phyloP scores from a whole-genome alignment of 2,329 filamentous ascomycete species.

The Endoconidiophora laricicola region DNA sequence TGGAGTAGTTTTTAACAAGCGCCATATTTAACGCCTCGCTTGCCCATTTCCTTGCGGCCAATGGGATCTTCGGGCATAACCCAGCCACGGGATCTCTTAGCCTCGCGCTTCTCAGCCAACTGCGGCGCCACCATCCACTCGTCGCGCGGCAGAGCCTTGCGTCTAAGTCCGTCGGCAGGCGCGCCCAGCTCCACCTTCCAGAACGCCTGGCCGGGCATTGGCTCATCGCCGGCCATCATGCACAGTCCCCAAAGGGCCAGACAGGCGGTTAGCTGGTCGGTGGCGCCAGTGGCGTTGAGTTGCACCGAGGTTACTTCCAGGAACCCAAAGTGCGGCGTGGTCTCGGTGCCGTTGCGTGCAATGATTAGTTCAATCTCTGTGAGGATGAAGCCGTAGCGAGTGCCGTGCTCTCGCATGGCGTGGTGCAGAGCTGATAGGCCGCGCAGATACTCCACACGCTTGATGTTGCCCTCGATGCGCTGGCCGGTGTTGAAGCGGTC shows the following conservation, averaged over 20 bases:
- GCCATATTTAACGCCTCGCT: constrained; percentile 34
- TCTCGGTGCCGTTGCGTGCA: constrained; percentile 60
- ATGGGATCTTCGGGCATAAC: constrained; percentile 59
- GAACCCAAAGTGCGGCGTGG: constrained; percentile 72
- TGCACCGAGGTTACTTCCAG: constrained; percentile 55
- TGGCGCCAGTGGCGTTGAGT: constrained; percentile 20
- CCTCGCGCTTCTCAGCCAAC: constrained; percentile 58
- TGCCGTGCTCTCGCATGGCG: constrained; percentile 84
- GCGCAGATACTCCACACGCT: constrained; percentile 76
- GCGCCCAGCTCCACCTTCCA: constrained; percentile 61
- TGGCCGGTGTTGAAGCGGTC: constrained; percentile 92
- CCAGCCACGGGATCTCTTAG: constrained; percentile 59
- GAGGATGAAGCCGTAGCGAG: constrained; percentile 89
- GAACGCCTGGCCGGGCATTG: constrained; percentile 38
- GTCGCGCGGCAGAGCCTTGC: constrained; percentile 54
- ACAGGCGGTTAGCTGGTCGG: constrained; percentile 43
- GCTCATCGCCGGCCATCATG: constrained; percentile 48
- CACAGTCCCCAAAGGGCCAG: constrained; percentile 66
- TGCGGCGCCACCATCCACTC: constrained; percentile 60
- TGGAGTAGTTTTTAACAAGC: neutral
- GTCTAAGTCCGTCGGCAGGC: constrained; percentile 53
- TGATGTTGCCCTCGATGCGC: constrained; percentile 69
- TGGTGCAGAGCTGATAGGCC: constrained; percentile 75
- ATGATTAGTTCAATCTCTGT: constrained; percentile 90
- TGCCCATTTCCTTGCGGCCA: constrained; percentile 54